Base-by-base conservation (phyloP, 148 eudicot genomes). In the Rhododendron williamsianum region DNA sequence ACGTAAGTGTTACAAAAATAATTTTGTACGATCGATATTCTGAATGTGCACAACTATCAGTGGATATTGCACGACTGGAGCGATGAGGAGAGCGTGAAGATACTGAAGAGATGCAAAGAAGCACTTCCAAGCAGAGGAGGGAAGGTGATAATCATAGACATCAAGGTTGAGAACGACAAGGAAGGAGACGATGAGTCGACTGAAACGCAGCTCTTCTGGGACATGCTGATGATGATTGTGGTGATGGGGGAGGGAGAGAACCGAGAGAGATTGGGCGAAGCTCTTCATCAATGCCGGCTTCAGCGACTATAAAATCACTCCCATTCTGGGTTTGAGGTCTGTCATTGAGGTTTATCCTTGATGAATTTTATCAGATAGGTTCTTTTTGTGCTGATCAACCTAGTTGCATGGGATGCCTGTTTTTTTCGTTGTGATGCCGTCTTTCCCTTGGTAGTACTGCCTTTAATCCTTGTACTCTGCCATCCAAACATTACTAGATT, bases 91-190 rank as follows among this genome's bases (percentile, higher is more conserved):
- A 1, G 78, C 12, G 15, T 85, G 10, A 85, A 33, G 1, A 60
- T 80, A 19, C 38, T 85, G n/a, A 27, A 78, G 49, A 18, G 27
- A 48, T 85, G 83, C 72, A 85, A 80, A 30, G 46, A 85, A 16
- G 83, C 87, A 27, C 67, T 85, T 79, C 65, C 87, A 21, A 67
- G 83, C 65, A 80, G 67, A 25, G 77, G 78, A 60, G 86, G 86
- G 12, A 85, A 85, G 60, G 54, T 79, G 73, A 65, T 85, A 25
- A 78, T 85, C 19, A 78, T 79, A 7, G 86, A 85, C 46, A 79
- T 85, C 23, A 72, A 45, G n/a, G 46, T 85, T 13, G 83, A 76
- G 25, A 78, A 30, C 36, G 60, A 45, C 15, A 9, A 43, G 8
- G 11, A 60, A n/a, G 46, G 6, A 27, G 58, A 43, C 3, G 60